These are phyloP conservation scores for Aspergillus ruber DNA, from an alignment of 2,329 filamentous ascomycete species.

Conservation along the genomic window DNA sequence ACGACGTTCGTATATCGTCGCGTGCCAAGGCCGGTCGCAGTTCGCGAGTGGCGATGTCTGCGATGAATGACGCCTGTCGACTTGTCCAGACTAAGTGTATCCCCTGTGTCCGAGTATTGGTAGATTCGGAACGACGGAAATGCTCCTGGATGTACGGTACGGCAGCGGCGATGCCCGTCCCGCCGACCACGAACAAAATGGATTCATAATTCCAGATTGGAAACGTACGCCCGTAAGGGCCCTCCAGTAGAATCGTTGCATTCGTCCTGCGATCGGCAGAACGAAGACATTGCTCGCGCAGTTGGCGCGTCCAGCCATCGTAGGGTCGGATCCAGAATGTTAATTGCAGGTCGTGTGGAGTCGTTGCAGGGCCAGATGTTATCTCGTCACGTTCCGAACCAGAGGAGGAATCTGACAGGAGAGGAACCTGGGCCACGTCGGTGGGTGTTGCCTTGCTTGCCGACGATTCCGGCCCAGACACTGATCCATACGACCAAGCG, in stretches of 20 bases:
- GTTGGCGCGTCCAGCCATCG: slow-evolving; percentile 45
- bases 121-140: slow-evolving; percentile 11
- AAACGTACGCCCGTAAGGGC: slow-evolving; percentile 43
- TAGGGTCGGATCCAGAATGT: slow-evolving; percentile 48
- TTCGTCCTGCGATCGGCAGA: slow-evolving; percentile 18
- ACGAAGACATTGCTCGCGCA: slow-evolving; percentile 31
- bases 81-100: slow-evolving; percentile 32
- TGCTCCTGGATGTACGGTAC: slow-evolving; percentile 39
- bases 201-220: slow-evolving; percentile 46
- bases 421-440: slow-evolving; percentile 19
- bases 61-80: slow-evolving; percentile 25
- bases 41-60: slow-evolving; percentile 20
- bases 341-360: slow-evolving; percentile 26
- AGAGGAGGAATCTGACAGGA: slow-evolving; percentile 14
- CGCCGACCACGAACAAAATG: slow-evolving; percentile 42
- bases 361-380: neutral
- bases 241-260: slow-evolving; percentile 42
- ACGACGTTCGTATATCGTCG: slow-evolving; percentile 25
- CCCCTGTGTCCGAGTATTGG: slow-evolving; percentile 15
- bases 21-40: slow-evolving; percentile 19
- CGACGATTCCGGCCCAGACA: neutral
- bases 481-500: slow-evolving; percentile 18
- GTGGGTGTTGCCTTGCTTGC: slow-evolving; percentile 5
- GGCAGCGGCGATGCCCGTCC: slow-evolving; percentile 35
- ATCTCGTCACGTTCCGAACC: neutral